These are phyloP conservation scores for Cercospora sp. DNA, from an alignment of 2,329 filamentous ascomycete species.

Conservation along the genomic window DNA sequence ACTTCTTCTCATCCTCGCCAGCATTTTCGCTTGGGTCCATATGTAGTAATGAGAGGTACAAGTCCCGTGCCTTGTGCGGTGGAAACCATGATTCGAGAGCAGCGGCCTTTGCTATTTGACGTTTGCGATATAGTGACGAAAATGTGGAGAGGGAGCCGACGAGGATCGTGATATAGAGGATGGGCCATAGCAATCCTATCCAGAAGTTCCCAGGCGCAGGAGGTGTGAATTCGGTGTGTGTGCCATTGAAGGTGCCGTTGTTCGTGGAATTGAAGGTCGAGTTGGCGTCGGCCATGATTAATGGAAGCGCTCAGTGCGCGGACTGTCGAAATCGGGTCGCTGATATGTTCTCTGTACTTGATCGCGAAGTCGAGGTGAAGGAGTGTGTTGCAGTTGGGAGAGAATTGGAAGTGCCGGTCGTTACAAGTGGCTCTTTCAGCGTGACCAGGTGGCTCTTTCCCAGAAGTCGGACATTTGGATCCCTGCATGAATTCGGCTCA, in stretches of 20 bases:
- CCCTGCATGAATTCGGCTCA: conserved; percentile 12
- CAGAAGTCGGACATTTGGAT: conserved; percentile 4
- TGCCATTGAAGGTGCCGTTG: conserved; percentile 31
- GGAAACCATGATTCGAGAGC: conserved; percentile 94
- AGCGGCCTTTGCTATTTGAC: conserved; percentile 77
- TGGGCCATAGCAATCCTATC: conserved; percentile 80
- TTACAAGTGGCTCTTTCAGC: background rate
- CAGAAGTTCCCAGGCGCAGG: conserved; percentile 51
- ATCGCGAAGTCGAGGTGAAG: background rate
- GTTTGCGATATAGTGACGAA: conserved; percentile 86
- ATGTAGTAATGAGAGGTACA: conserved; percentile 91
- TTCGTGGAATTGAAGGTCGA: conserved; percentile 32
- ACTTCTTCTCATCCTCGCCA: conserved; percentile 64
- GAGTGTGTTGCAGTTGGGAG: conserved; percentile 14
- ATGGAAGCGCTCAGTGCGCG: conserved; percentile 20
- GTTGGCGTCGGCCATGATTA: conserved; percentile 35
- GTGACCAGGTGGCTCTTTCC: conserved; percentile 14
- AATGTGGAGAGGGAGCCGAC: conserved; percentile 88
- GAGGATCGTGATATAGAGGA: conserved; percentile 86
- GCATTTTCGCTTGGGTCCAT: conserved; percentile 56
- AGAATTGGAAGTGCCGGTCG: background rate
- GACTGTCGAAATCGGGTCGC: background rate
- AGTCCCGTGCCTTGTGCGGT: conserved; percentile 83
- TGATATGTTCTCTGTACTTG: background rate
- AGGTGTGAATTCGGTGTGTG: conserved; percentile 27